Conservation (phyloP, 2,329 filamentous ascomycete genomes). For the Penicillium sp. region DNA sequence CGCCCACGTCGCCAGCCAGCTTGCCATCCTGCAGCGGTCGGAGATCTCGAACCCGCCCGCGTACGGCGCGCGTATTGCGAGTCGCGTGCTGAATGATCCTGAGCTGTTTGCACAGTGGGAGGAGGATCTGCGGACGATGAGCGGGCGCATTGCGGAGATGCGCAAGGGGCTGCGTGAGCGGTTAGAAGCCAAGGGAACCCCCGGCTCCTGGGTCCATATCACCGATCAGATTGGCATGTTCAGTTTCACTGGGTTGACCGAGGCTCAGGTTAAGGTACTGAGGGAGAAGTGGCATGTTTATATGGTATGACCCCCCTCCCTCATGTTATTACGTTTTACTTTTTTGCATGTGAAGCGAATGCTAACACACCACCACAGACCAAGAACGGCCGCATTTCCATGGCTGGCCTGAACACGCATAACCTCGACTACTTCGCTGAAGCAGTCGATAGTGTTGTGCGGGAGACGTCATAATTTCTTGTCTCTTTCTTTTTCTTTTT, state of each 20-base stretch:
- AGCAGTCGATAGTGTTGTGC: constrained; percentile 83
- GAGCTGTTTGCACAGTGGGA: constrained; percentile 89
- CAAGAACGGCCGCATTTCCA: constrained; percentile 97
- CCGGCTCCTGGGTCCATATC: constrained; percentile 94
- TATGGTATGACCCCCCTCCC: constrained; percentile 42
- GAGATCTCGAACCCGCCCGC: constrained; percentile 97
- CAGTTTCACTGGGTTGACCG: constrained; percentile 69
- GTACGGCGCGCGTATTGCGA: constrained; percentile 89
- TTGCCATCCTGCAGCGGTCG: constrained; percentile 91
- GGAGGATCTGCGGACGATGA: constrained; percentile 89
- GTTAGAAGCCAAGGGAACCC: constrained; percentile 83
- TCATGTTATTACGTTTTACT: background rate
- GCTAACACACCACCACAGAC: constrained; percentile 54
- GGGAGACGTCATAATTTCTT: constrained; percentile 39
- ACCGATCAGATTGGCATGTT: constrained; percentile 99
- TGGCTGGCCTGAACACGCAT: constrained; percentile 92
- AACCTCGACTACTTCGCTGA: constrained; percentile 94
- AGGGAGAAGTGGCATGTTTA: constrained; percentile 57
- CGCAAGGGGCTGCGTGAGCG: constrained; percentile 75
- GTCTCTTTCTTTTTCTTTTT: constrained; percentile 17
- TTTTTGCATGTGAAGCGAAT: background rate
- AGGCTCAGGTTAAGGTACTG: constrained; percentile 53
- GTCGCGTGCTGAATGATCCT: constrained; percentile 80
- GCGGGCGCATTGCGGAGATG: constrained; percentile 93
- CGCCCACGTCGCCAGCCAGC: constrained; percentile 76